Conservation (phyloP, 1,284 basidiomycete species). For the Melampsora americana region DNA sequence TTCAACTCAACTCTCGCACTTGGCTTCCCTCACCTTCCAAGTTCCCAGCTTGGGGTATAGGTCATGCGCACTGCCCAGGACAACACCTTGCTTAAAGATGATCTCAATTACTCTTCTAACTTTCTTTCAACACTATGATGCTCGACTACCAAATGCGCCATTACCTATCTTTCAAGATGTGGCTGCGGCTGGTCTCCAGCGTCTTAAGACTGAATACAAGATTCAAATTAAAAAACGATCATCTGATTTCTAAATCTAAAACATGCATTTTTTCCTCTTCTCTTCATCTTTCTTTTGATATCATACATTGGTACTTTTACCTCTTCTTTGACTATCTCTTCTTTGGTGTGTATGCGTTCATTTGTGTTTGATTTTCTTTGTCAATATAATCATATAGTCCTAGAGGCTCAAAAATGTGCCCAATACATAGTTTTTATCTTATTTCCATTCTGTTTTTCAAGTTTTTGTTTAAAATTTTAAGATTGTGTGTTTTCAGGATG, state of each 20-base stretch:
- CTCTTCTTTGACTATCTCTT: background rate
- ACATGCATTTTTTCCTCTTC: background rate
- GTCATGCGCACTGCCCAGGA: slow-evolving; percentile 40
- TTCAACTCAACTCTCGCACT: slow-evolving; percentile 2
- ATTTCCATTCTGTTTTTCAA: too few relatives aligned
- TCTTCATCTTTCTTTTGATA: background rate
- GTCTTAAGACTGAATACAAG: slow-evolving; percentile 17
- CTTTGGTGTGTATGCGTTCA: background rate
- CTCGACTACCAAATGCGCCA: background rate
- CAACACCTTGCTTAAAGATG: slow-evolving; percentile 42
- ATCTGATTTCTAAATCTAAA: background rate
- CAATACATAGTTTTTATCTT: too few relatives aligned
- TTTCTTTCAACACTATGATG: slow-evolving; percentile 40
- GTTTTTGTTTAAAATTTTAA: too few relatives aligned
- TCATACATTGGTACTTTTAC: background rate
- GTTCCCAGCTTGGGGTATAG: slow-evolving; percentile 38
- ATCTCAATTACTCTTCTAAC: slow-evolving; percentile 29
- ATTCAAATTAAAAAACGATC: slow-evolving; percentile 22
- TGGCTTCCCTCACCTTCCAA: slow-evolving; percentile 17
- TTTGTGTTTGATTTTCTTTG: background rate
- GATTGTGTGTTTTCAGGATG: too few relatives aligned
- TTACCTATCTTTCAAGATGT: slow-evolving; percentile 30
- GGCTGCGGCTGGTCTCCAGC: slow-evolving; percentile 34
- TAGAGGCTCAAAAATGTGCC: too few relatives aligned
- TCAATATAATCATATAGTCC: too few relatives aligned